These are phyloP conservation scores for Mimosa bimucronata DNA, from an alignment of 306 rosid species.

Conservation along the genomic window DNA sequence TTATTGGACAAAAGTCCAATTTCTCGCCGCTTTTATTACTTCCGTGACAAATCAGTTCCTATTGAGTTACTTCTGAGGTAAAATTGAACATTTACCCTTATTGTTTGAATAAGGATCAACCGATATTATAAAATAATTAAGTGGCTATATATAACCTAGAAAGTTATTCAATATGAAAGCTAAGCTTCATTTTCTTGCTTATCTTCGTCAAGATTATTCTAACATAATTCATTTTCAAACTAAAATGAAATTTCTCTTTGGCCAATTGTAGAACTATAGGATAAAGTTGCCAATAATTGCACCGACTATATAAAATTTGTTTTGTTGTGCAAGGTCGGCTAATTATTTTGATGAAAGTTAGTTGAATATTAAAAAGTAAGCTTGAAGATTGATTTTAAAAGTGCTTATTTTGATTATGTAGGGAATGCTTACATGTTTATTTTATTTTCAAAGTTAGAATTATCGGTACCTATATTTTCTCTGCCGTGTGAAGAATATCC, in stretches of 20 bases:
- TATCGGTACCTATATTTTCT: background rate
- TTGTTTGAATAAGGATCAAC: background rate
- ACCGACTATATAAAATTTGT: background rate
- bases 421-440: background rate
- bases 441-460: background rate
- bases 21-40: no score
- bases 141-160: background rate
- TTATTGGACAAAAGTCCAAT: no score
- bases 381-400: background rate
- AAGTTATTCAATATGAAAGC: constrained; percentile 5
- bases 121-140: background rate
- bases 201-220: background rate
- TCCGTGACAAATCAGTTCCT: no score
- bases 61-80: no score
- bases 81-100: no score
- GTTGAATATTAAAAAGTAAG: background rate
- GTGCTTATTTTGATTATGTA: no score
- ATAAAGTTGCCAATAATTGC: constrained; percentile 21
- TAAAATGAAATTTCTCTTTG: background rate
- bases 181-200: background rate
- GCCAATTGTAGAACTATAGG: background rate
- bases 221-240: background rate
- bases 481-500: background rate
- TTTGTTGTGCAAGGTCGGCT: background rate
- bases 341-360: background rate